These are phyloP conservation scores for Kalaharituber pfeilii DNA, from an alignment of 2,329 filamentous ascomycete species.

Conservation along the genomic window DNA sequence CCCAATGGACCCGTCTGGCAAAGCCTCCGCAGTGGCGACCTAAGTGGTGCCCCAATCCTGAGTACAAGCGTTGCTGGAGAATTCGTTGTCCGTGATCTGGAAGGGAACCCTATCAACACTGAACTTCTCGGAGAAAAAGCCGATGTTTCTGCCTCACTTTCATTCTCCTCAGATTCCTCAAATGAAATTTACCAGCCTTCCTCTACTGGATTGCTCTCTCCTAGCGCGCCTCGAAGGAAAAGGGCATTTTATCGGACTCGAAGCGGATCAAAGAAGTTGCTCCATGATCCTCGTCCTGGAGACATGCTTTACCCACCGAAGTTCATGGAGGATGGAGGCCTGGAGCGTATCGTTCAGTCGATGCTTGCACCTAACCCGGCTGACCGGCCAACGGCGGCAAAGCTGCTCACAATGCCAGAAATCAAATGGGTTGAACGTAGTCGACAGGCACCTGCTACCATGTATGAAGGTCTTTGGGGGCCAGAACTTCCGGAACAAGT, in stretches of 20 bases:
- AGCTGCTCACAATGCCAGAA: conserved; percentile 55
- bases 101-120: conserved; percentile 43
- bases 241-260: conserved; percentile 3
- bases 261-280: conserved; percentile 6
- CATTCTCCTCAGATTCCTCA: conserved; percentile 24
- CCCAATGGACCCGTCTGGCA: conserved; percentile 88
- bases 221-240: neutral
- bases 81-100: conserved; percentile 52
- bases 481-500: conserved; percentile 35
- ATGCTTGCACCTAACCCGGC: conserved; percentile 67
- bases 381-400: conserved; percentile 54
- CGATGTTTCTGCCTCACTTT: conserved; percentile 28
- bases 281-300: conserved; percentile 25
- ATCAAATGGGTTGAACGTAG: conserved; percentile 64
- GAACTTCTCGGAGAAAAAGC: conserved; percentile 6
- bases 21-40: conserved; percentile 70
- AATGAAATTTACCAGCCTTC: neutral
- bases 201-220: neutral
- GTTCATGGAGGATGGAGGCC: conserved; percentile 81
- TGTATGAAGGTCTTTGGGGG: conserved; percentile 93
- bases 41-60: conserved; percentile 72
- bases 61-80: conserved; percentile 59
- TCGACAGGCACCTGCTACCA: conserved; percentile 71
- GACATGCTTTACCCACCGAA: conserved; percentile 53
- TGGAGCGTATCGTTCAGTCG: conserved; percentile 69